phyloP scores from a whole-genome alignment of 768 basidiomycete genomes.

The Russula virescens region DNA sequence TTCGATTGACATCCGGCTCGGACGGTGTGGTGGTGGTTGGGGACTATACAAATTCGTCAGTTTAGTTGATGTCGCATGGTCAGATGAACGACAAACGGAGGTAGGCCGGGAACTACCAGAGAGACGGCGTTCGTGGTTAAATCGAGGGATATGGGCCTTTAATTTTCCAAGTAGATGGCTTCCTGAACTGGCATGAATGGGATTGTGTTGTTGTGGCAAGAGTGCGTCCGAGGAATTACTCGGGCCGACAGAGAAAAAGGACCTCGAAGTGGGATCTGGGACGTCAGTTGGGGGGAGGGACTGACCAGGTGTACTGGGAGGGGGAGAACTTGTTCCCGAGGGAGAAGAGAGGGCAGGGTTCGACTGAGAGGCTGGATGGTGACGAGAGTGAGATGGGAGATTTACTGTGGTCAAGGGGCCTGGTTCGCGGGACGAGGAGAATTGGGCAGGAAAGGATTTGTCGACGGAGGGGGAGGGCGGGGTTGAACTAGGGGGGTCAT shows the following conservation, averaged over 20 bases:
- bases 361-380: conserved; percentile 35
- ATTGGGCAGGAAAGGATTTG: conserved; percentile 24
- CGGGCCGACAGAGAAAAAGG: conserved; percentile 26
- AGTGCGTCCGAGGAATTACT: conserved; percentile 33
- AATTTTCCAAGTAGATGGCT: conserved; percentile 24
- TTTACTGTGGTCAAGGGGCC: conserved; percentile 36
- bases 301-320: conserved; percentile 59
- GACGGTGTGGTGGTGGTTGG: conserved; percentile 26
- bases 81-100: conserved; percentile 26
- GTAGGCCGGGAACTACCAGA: conserved; percentile 32
- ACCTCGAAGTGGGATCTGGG: conserved; percentile 35
- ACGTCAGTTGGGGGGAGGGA: conserved; percentile 39
- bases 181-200: conserved; percentile 23
- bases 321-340: conserved; percentile 63
- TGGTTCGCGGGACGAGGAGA: conserved; percentile 27
- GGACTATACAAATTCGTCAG: conserved; percentile 26
- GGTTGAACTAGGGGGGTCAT: conserved; percentile 29
- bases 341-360: conserved; percentile 64
- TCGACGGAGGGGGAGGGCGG: conserved; percentile 30
- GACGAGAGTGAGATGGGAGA: conserved; percentile 28
- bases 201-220: conserved; percentile 33
- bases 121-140: conserved; percentile 25
- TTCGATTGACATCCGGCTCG: conserved; percentile 21
- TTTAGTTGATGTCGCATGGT: background rate
- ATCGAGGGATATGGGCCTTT: conserved; percentile 26